Conservation (phyloP, 225 moss, liverwort and hornwort species). For the Bryoerythrophyllum caledonicum region DNA sequence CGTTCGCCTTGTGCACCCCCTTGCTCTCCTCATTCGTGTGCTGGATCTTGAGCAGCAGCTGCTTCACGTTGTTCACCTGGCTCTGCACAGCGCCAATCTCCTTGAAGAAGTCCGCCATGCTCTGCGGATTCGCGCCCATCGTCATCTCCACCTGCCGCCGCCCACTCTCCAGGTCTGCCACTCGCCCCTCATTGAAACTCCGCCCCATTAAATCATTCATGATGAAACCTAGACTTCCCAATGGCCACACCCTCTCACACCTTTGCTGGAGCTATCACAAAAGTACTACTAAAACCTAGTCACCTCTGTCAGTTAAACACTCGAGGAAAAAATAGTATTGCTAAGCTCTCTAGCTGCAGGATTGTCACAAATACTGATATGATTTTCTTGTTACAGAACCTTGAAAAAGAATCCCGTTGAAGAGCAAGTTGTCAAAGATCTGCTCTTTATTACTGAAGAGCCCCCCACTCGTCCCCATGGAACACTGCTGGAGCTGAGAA, state of each 20-base stretch:
- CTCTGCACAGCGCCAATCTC: slow-evolving; percentile 40
- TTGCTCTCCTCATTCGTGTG: slow-evolving; percentile 37
- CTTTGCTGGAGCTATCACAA: not conserved
- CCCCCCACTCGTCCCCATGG: no score
- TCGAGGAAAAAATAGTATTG: no score
- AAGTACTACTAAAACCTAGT: no score
- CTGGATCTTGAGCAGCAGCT: slow-evolving; percentile 33
- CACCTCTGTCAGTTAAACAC: no score
- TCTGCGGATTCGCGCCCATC: slow-evolving; percentile 21
- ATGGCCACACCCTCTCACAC: not conserved
- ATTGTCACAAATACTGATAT: no score
- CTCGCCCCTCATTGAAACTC: slow-evolving; percentile 13
- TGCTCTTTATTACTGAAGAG: no score
- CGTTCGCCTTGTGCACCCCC: slow-evolving; percentile 28
- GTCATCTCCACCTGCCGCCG: slow-evolving; percentile 38
- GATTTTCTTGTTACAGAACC: no score
- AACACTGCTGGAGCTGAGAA: no score
- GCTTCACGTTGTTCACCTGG: slow-evolving; percentile 32
- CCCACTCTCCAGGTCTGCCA: slow-evolving; percentile 23
- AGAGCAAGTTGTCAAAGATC: no score
- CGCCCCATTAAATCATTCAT: slow-evolving; percentile 44
- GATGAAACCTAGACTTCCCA: not conserved
- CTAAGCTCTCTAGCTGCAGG: no score
- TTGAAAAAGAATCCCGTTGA: no score
- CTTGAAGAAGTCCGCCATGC: slow-evolving; percentile 44